Evolutionary conservation across 768 basidiomycete species (phyloP).

Genomic region (Auriscalpium orientale): DNA sequence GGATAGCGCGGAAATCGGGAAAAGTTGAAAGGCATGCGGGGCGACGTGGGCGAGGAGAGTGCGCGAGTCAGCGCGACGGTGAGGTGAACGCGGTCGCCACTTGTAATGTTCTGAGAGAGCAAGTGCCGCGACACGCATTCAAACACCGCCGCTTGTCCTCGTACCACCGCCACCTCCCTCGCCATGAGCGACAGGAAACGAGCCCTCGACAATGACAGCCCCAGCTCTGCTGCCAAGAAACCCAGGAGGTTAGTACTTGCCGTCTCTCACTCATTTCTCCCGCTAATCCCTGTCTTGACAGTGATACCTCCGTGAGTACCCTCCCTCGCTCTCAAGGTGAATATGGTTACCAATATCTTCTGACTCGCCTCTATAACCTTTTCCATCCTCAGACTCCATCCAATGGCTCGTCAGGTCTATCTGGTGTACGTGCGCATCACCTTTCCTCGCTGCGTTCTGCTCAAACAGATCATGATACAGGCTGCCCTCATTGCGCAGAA

Average conservation of each 20-base stretch:
- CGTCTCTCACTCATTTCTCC: conserved; percentile 3
- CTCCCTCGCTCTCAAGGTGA: conserved; percentile 56
- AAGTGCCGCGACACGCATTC: not conserved
- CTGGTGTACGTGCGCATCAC: not conserved
- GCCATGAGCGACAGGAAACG: conserved; percentile 15
- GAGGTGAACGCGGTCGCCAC: not conserved
- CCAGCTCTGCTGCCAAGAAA: conserved; percentile 10
- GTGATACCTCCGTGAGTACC: conserved; percentile 64
- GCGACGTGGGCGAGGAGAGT: not conserved
- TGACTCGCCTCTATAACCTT: conserved; percentile 66
- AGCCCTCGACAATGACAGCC: conserved; percentile 6
- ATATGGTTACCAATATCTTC: conserved; percentile 47
- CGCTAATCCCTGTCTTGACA: conserved; percentile 25
- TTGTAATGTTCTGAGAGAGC: too few species aligned
- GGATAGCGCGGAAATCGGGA: conserved; percentile 3
- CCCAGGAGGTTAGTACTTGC: conserved; percentile 47
- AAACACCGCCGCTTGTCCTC: not conserved
- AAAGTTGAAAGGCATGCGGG: not conserved
- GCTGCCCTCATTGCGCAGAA: conserved; percentile 76
- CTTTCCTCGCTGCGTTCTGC: not conserved
- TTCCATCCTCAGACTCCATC: conserved; percentile 42
- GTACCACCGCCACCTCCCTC: not conserved
- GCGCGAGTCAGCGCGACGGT: not conserved
- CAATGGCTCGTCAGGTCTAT: conserved; percentile 32
- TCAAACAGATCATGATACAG: conserved; percentile 5